phyloP scores from a whole-genome alignment of 345 rosid species.

The Ceriops tagal region DNA sequence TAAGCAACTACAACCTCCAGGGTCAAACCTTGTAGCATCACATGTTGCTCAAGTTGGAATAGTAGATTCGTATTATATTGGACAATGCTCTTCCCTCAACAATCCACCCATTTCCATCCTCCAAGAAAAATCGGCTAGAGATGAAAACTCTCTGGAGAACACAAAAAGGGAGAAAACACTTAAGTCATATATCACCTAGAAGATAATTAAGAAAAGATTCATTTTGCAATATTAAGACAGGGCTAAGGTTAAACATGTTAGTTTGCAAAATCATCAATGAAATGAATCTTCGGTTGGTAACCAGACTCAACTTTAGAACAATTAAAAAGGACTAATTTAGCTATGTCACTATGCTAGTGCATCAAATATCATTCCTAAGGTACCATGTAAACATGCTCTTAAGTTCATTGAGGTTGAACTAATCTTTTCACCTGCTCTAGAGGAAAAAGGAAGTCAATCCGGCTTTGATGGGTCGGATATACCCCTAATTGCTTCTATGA shows the following conservation, averaged over 20 bases:
- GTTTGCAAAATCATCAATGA: conserved; percentile 7
- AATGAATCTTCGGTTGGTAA: neutral
- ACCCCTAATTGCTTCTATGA: no score
- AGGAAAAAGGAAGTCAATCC: no score
- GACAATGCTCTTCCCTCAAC: conserved; percentile 52
- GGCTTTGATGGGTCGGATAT: no score
- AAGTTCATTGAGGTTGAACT: neutral
- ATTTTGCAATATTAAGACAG: neutral
- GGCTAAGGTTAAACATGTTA: conserved; percentile 8
- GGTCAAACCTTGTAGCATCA: conserved; percentile 30
- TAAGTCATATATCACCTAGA: neutral
- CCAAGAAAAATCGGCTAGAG: conserved; percentile 83
- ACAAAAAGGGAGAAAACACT: neutral
- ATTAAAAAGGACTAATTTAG: conserved; percentile 2
- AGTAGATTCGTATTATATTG: conserved; percentile 29
- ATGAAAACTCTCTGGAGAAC: conserved; percentile 58
- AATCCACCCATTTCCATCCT: conserved; percentile 89
- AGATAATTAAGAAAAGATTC: neutral
- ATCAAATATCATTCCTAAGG: neutral
- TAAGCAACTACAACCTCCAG: conserved; percentile 1
- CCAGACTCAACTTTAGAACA: conserved; percentile 6
- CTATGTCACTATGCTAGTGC: neutral
- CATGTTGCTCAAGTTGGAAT: conserved; percentile 10
- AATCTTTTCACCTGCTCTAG: neutral
- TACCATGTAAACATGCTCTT: neutral